A percentile compares a stretch with the other conserved stretches of the same genome.
Conservation (phyloP, 257 asterid species). For the Mitragyna speciosa region DNA sequence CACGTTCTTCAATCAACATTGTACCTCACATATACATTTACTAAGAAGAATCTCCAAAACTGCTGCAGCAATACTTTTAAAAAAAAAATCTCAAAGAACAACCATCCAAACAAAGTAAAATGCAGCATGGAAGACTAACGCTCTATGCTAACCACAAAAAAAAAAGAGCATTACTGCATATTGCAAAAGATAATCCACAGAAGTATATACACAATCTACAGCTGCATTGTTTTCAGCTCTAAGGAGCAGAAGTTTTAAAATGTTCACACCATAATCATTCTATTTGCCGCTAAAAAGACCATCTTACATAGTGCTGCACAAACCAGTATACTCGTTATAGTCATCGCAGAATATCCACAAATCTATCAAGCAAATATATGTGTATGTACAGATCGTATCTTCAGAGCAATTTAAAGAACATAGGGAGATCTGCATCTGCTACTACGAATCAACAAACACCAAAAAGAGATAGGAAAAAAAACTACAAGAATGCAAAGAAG, state of each 20-base stretch:
- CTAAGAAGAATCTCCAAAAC: too few species aligned
- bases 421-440: not conserved
- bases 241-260: not conserved
- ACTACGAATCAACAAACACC: not conserved
- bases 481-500: constrained; percentile 9
- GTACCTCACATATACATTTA: too few species aligned
- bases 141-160: not conserved
- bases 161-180: not conserved
- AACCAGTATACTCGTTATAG: not conserved
- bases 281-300: not conserved
- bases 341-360: not conserved
- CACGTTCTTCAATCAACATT: too few species aligned
- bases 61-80: too few species aligned
- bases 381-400: too few species aligned
- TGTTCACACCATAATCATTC: not conserved
- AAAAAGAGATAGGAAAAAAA: not conserved
- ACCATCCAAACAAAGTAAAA: too few species aligned
- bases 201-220: too few species aligned
- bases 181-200: not conserved
- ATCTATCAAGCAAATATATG: not conserved
- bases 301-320: not conserved
- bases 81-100: too few species aligned
- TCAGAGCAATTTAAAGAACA: not conserved
- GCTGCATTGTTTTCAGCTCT: not conserved
- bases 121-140: not conserved